phyloP scores from a whole-genome alignment of 148 eudicot genomes.

The Tetragonia tetragonoides region DNA sequence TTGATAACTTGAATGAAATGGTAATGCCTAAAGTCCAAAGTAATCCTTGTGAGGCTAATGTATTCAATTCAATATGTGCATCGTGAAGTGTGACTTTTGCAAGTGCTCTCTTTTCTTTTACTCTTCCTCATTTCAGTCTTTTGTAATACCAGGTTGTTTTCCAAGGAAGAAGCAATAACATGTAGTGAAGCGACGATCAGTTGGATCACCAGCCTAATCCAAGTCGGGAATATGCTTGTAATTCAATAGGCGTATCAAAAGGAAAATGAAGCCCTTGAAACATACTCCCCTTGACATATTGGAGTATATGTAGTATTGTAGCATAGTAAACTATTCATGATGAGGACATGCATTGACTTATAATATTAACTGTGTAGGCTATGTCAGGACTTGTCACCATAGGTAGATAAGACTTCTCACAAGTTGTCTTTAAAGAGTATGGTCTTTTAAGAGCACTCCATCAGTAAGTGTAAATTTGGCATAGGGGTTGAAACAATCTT shows the following conservation, averaged over 20 bases:
- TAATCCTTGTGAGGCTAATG: too few relatives aligned
- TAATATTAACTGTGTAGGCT: not conserved
- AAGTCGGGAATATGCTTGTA: not conserved
- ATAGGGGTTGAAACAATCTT: not conserved
- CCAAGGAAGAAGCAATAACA: not conserved
- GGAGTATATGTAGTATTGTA: not conserved
- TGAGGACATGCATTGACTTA: not conserved
- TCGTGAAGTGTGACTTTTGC: too few relatives aligned
- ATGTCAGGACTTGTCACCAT: not conserved
- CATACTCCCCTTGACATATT: not conserved
- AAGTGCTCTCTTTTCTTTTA: too few relatives aligned
- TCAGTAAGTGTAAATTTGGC: not conserved
- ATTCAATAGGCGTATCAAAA: not conserved
- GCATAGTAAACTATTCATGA: not conserved
- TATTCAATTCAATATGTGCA: too few relatives aligned
- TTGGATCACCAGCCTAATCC: constrained; percentile 17
- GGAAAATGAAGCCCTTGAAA: too few relatives aligned
- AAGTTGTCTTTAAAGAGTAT: not conserved
- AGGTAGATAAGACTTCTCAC: constrained; percentile 8
- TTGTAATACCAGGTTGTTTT: too few relatives aligned
- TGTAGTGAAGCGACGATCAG: not conserved
- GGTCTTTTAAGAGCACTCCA: not conserved
- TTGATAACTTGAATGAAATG: too few relatives aligned
- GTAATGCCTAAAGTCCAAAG: too few relatives aligned
- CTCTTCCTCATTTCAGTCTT: too few relatives aligned